Conservation (phyloP, 2,329 filamentous ascomycete genomes). For the Epichloe baconii region DNA sequence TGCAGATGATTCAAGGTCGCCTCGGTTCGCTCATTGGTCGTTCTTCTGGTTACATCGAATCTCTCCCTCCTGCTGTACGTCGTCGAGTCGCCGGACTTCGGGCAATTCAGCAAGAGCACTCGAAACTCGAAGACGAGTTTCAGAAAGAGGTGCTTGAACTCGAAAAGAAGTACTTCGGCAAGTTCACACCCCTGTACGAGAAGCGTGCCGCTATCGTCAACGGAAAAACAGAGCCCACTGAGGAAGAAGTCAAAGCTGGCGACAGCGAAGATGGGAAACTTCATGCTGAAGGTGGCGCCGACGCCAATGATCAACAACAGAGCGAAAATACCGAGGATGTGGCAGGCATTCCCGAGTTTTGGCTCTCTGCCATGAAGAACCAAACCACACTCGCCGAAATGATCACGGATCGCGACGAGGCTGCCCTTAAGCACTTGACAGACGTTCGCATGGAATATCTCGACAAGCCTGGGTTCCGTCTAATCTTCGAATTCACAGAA, state of each 20-base stretch:
- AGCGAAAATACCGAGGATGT: conserved; percentile 42
- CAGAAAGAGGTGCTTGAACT: conserved; percentile 96
- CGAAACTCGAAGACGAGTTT: conserved; percentile 95
- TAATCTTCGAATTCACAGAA: conserved; percentile 92
- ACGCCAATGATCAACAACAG: conserved; percentile 43
- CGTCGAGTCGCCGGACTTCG: conserved; percentile 91
- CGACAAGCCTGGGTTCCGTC: conserved; percentile 91
- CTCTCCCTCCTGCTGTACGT: conserved; percentile 75
- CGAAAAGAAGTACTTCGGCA: conserved; percentile 99
- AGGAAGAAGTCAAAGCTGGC: conserved; percentile 75
- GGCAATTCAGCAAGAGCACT: conserved; percentile 97
- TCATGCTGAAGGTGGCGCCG: conserved; percentile 47
- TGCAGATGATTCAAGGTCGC: conserved; percentile 96
- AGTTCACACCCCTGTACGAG: conserved; percentile 95
- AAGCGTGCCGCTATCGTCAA: conserved; percentile 91
- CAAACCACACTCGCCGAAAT: conserved; percentile 93
- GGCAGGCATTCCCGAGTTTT: conserved; percentile 94
- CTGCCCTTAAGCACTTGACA: conserved; percentile 73
- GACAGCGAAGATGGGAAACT: conserved; percentile 67
- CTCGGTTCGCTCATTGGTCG: conserved; percentile 85
- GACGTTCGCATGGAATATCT: conserved; percentile 99
- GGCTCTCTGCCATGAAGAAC: conserved; percentile 99
- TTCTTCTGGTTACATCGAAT: conserved; percentile 97
- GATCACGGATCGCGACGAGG: conserved; percentile 96
- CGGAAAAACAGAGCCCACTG: conserved; percentile 70